phyloP scores from a whole-genome alignment of 352 stramenopile species.

The Pythium monospermum region DNA sequence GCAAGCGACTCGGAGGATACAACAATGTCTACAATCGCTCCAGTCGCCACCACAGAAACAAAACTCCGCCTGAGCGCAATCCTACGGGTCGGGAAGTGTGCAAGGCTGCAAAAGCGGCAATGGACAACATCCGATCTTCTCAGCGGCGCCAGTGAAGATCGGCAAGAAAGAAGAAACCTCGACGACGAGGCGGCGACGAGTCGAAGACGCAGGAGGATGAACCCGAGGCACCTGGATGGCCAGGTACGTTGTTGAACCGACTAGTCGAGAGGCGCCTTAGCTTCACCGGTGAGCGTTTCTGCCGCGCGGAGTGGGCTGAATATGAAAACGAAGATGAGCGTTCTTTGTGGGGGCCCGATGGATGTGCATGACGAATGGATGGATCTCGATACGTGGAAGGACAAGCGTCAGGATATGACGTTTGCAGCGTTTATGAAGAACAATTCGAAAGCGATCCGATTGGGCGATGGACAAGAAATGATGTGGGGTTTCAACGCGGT shows the following conservation, averaged over 20 bases:
- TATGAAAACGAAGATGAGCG: not conserved
- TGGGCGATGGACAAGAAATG: conserved; percentile 4
- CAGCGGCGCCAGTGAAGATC: not conserved
- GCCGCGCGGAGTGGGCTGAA: conserved; percentile 5
- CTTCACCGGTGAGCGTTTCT: no score
- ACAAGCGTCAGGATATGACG: not conserved
- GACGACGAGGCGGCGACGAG: not conserved
- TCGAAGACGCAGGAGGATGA: not conserved
- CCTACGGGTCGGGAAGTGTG: no score
- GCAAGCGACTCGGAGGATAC: no score
- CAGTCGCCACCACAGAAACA: no score
- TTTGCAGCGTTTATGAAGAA: conserved; percentile 2
- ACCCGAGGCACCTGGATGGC: not conserved
- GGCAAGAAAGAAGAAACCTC: not conserved
- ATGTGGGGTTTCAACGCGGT: conserved; percentile 5
- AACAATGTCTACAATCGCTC: no score
- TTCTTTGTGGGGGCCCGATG: conserved; percentile 3
- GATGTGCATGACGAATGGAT: not conserved
- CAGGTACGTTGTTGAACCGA: not conserved
- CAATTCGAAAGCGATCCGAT: not conserved
- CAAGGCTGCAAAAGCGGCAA: no score
- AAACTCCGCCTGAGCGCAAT: no score
- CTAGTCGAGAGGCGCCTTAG: conserved; percentile 2
- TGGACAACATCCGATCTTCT: no score
- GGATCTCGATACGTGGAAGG: no score